Evolutionary conservation across 2,329 filamentous ascomycete species (phyloP), one percentile per base, ranked within the genome.

Genomic region (Penicillium hesseltinei): DNA sequence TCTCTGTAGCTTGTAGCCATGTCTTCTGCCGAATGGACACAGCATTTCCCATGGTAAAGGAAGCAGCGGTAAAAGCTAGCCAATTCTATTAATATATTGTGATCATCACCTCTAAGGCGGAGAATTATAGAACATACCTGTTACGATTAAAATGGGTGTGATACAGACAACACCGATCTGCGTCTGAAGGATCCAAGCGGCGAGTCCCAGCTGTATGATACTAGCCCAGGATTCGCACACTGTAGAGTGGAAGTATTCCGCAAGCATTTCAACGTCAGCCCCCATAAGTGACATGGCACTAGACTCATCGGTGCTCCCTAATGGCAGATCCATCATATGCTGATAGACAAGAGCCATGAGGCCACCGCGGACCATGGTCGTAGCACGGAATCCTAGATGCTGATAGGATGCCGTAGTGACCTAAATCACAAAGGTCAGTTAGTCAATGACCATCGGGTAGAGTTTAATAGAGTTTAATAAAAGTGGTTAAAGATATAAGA

Each of bases 1-100:
- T 70, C 61, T 80, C 70, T 3, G 76, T 77, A 15, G 75, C 74
- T 21, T 71, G 66, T 40, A 78, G 72, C 78, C 78, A 80, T 7
- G 56, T 54, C 27, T 69, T 70, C 39, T 77, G 75, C 10, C 61
- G 31, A 31, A 31, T 19, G n/a, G 61, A 59, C 11, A 67, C 54
- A n/a, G 57, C 45, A 59, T 61, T 54, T 1, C 63, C 61, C 57
- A 64, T 61, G 17, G 52, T 49, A 52, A 61, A 61, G 0, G 59
- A 51, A 23, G 54, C 6, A 7, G 6, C 55, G 2, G 45, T 58
- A 33, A 59, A 60, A 15, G 38, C 51, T 57, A 45, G 29, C 4
- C 29, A 31, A 29, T 1, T 11, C 10, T 31, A 5, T 31, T 31
- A 31, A 31, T 31, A 31, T 31, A 31, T 31, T 13, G 29, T 11